Evolutionary conservation across 352 stramenopile species (phyloP).

Genomic region (Pythium sp.): DNA sequence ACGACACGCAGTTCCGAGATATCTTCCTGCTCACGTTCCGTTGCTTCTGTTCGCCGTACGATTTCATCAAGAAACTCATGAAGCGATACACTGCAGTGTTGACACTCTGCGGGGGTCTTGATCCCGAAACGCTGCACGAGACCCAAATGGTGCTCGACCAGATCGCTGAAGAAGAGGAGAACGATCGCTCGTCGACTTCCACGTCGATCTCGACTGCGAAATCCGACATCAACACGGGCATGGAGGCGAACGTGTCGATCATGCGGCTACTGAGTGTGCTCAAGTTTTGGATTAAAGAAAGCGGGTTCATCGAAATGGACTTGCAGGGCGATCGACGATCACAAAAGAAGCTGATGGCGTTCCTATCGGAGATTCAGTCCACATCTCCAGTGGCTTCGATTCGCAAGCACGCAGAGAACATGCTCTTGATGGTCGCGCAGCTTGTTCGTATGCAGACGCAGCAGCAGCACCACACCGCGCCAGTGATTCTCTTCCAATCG

Average conservation of each 20-base stretch:
- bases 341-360: slow-evolving; percentile 70
- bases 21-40: slow-evolving; percentile 82
- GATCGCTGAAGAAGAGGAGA: slow-evolving; percentile 63
- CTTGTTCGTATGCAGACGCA: slow-evolving; percentile 50
- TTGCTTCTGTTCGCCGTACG: slow-evolving; percentile 79
- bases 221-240: slow-evolving; percentile 76
- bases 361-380: slow-evolving; percentile 74
- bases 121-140: slow-evolving; percentile 51
- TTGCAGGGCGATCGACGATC: slow-evolving; percentile 58
- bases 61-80: slow-evolving; percentile 87
- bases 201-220: slow-evolving; percentile 67
- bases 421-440: slow-evolving; percentile 62
- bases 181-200: slow-evolving; percentile 48
- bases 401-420: slow-evolving; percentile 64
- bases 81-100: slow-evolving; percentile 82
- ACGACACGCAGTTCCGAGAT: slow-evolving; percentile 84
- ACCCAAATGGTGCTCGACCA: slow-evolving; percentile 66
- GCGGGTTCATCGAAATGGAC: slow-evolving; percentile 80
- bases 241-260: slow-evolving; percentile 84
- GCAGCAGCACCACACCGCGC: slow-evolving; percentile 10
- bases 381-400: slow-evolving; percentile 77
- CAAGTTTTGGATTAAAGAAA: slow-evolving; percentile 90
- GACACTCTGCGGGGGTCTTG: slow-evolving; percentile 46
- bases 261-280: slow-evolving; percentile 85
- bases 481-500: slow-evolving; percentile 12